Base-by-base conservation (phyloP, 2,329 filamentous ascomycete genomes). In the Pseudogymnoascus sp. region DNA sequence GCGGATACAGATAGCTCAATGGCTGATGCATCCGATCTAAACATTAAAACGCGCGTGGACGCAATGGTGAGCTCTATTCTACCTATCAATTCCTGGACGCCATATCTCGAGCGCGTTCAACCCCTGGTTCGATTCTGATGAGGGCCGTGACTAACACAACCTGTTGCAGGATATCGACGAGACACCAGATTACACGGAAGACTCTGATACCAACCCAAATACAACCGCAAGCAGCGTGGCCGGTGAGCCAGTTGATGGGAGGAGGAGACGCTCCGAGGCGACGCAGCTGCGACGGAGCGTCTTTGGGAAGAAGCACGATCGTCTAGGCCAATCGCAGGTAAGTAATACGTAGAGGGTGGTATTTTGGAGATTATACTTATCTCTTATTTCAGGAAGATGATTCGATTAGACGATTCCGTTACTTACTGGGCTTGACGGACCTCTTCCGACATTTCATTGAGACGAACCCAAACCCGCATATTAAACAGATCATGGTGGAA, bases 361-460 rank as follows among this genome's bases (percentile, higher is more conserved):
- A 6, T 53, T 37, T 62, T 16, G 8, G 31, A 14, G 24, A 16
- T 33, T 19, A 62, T 47, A 66, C 31, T 10, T 31, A 61, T 13
- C 61, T 26, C 42, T 14, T 8, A 24, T 61, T 65, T 40, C 63
- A 93, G 90, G 93, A 97, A 79, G 91, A 97, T 80, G 93, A 97
- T 72, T 96, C 91, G 0, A 91, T 97, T 72, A 86, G 93, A 70
- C 84, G 95, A 74, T 99, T 99, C 75, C 88, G 92, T 67, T 99
- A 99, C 74, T 84, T 99, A 1, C 84, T 99, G 13, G 96, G 96
- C 26, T 81, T 99, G 61, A 99, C 95, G 14, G 95, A 99, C 72
- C 82, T 99, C 19, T 99, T 99, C 80, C 91, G 96, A 68, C 95
- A 99, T 77, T 99, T 99, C 76, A 99, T 99, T 77, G 93, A 97